Base-by-base conservation (phyloP, 2,329 filamentous ascomycete species). In the Aureobasidium uvarum region DNA sequence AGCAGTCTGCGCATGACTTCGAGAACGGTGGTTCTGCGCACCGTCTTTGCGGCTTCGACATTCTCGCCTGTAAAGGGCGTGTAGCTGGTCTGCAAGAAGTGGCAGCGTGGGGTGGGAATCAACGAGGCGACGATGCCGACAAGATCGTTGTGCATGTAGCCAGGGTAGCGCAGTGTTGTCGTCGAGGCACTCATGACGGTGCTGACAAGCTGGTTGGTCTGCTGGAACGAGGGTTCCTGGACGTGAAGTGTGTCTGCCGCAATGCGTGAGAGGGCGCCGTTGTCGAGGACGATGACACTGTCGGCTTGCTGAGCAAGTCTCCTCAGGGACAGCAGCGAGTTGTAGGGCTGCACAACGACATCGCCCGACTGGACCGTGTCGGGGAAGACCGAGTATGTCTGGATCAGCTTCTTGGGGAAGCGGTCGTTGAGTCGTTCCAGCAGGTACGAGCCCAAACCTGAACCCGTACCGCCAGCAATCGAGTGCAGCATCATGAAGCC, bases 101-200 rank as follows among this genome's bases (percentile, higher is more conserved):
- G 96, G 75, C 93, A 96, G 71, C 95, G 89, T 11, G 95, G 96
- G 0, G 94, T 99, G 1, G 95, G 95, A 68, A 99, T 98, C 48
- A 99, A 84, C 23, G 92, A 96, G 28, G 96, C 95, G 66, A 99
- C 85, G 72, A 99, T 98, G 77, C 94, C 95, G 74, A 96, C 93
- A 18, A 99, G 88, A 75, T 99, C 95, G 77, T 99, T 99, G 82
- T 99, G 95, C 95, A 99, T 99, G 80, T 99, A 99, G 45, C 95
- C 95, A 1, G 95, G 95, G 76, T 99, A 99, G 74, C 95, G 86
- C 59, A 99, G 86, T 2, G 96, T 97, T 11, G 94, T 98, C 4
- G 95, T 99, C 74, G 92, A 96, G 45, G 95, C 95, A 41, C 93
- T 97, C 95, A 99, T 99, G 76, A 99, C 96, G 1, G 96, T 99